phyloP scores from a whole-genome alignment of 768 basidiomycete species.

The Phylloporus sp. region DNA sequence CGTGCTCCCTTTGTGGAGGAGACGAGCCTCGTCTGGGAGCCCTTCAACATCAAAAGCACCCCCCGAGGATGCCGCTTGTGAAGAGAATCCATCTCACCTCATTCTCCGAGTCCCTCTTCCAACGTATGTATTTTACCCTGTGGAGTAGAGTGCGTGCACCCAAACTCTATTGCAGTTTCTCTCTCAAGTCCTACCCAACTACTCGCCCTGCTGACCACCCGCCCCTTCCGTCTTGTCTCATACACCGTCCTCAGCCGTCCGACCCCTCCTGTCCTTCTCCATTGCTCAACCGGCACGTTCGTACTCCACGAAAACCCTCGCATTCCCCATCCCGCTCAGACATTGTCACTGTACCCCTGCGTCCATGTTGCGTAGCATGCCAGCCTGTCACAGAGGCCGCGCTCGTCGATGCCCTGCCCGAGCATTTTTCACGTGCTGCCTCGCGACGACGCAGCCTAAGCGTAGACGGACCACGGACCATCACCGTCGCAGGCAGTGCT shows the following conservation, averaged over 20 bases:
- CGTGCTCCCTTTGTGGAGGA: slow-evolving; percentile 66
- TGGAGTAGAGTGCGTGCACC: not conserved
- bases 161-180: slow-evolving; percentile 35
- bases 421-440: slow-evolving; percentile 62
- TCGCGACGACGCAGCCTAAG: slow-evolving; percentile 52
- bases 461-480: slow-evolving; percentile 28
- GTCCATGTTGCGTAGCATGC: slow-evolving; percentile 69
- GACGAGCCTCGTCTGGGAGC: slow-evolving; percentile 17
- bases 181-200: slow-evolving; percentile 39
- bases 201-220: slow-evolving; percentile 32
- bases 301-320: slow-evolving; percentile 19
- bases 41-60: slow-evolving; percentile 18
- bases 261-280: not conserved
- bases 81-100: slow-evolving; percentile 41
- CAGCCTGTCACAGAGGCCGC: slow-evolving; percentile 55
- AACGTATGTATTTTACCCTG: slow-evolving; percentile 39
- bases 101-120: slow-evolving; percentile 61
- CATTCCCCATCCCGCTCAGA: slow-evolving; percentile 37
- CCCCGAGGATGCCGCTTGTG: slow-evolving; percentile 16
- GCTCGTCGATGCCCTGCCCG: slow-evolving; percentile 52
- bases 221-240: slow-evolving; percentile 53
- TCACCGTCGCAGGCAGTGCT: slow-evolving; percentile 29
- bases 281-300: slow-evolving; percentile 10
- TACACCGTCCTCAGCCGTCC: slow-evolving; percentile 39
- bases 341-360: slow-evolving; percentile 57